These are phyloP conservation scores for Euphorbia celastroides DNA, from an alignment of 441 rosid genomes.

Conservation along the genomic window DNA sequence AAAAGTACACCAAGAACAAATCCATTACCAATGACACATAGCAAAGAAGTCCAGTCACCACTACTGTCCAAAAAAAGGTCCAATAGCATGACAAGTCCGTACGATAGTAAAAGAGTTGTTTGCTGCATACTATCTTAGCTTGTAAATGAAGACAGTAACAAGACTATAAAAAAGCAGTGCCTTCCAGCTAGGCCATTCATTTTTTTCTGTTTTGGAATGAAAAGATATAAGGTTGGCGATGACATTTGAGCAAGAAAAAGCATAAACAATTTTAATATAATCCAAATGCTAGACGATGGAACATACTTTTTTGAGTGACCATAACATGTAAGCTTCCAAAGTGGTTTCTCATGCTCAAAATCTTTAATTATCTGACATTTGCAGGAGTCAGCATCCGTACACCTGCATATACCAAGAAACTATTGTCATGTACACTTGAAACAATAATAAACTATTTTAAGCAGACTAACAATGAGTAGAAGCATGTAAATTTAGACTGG, in stretches of 20 bases:
- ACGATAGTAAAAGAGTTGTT: background rate
- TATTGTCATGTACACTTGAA: background rate
- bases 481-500: constrained; percentile 9
- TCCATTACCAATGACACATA: no score
- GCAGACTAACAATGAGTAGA: background rate
- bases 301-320: constrained; percentile 72
- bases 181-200: background rate
- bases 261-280: background rate
- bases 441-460: constrained; percentile 6
- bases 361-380: constrained; percentile 60
- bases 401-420: constrained; percentile 32
- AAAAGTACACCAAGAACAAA: no score
- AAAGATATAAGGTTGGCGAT: background rate
- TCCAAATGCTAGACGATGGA: background rate
- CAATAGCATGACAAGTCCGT: background rate
- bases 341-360: constrained; percentile 74
- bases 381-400: constrained; percentile 84
- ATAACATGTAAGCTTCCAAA: constrained; percentile 95
- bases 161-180: background rate
- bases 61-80: background rate
- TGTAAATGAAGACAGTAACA: background rate
- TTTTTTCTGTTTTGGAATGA: background rate
- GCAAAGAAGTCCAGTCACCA: background rate
- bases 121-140: background rate
- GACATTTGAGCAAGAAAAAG: background rate